Base-by-base conservation (phyloP, 768 basidiomycete genomes). In the Tylopilus balloui region DNA sequence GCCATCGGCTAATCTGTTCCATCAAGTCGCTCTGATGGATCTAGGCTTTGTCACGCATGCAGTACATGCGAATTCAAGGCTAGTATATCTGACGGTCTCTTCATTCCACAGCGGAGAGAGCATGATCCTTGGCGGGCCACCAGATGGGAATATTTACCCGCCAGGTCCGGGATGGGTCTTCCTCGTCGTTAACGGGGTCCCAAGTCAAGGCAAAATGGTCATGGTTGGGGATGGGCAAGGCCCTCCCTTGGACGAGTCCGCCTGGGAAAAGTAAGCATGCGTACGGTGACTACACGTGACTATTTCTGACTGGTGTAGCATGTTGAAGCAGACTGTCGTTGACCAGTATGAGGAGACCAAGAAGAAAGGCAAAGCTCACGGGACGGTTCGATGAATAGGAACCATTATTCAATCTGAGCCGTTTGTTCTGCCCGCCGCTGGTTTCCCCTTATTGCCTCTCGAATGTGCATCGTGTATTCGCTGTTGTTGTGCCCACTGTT, bases 91-190 rank as follows among this genome's bases (percentile, higher is more conserved):
- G 45, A 61, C 65, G 28, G 66, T 73, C 36, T 67, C 75, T 20
- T 62, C 72, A 0, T 71, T 74, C 9, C 69, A 72, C 43, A 72
- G 76, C 23, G 61, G 54, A 36, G 67, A 71, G 47, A 73, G 71
- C 4, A 64, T 95, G 38, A 75, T 71, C 38, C 67, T 89, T n/a
- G 70, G 68, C 3, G 82, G 80, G 2, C 89, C 89, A 3, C 84
- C 86, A 2, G 71, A 80, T 57, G 73, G 74, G 1, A 71, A 70
- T 44, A 63, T 90, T 14, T 90, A 90, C 52, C 86, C 90, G 9
- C 89, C 89, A 40, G 89, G 89, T 5, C 88, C 90, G 2, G 89
- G 78, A 12, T 91, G 83, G 80, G 53, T 92, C 12, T 84, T 78
- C 54, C 58, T 89, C n/a, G 70, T 90, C 19, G 76, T 75, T 3